Evolutionary conservation across 768 basidiomycete genomes (phyloP), one percentile per base, ranked within the genome.

Genomic region (Macrolepiota dolichaula): DNA sequence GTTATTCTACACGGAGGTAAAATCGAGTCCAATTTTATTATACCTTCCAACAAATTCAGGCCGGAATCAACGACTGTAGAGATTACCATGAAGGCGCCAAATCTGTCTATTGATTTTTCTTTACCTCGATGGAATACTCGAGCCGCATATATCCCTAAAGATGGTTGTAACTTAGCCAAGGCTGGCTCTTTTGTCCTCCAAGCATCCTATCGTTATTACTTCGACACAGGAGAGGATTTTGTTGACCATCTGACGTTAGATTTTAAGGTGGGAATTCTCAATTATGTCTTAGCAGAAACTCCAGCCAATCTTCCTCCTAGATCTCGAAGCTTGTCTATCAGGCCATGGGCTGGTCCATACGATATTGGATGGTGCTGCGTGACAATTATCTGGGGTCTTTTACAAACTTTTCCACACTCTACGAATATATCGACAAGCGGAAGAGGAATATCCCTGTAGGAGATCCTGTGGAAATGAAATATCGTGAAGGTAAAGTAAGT

Each of bases 341-440:
- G 70, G 77, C 80, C 1, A 75, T 94, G 55, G 96, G 94, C 24
- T 97, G 96, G 96, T 86, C 87, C 1, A 83, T 96, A 62, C 86
- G 95, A 38, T 88, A 94, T 68, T 81, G 96, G 65, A 91, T 98
- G 86, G 85, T 89, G 42, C 69, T 97, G 61, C 86, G 90, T 50
- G 94, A 96, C 68, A 98, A 98, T 73, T 98, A 98, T 73, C 86
- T 98, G 53, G 96, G 96, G 11, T 81, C 85, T 4, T 98, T 97
- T 73, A 97, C 94, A 1, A 91, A 96, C 65, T 98, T 96, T 67
- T 87, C 88, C 2, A 97, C 93, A 0, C 78, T 94, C 44, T 83
- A 81, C 22, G 96, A 98, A 75, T 96, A 94, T 70, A 76, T 94
- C 50, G 83, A 88, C 56, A 89, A 86, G 67, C 81, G 85, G 44